Conservation (phyloP, 2,329 filamentous ascomycete species). For the Fusarium continuum region DNA sequence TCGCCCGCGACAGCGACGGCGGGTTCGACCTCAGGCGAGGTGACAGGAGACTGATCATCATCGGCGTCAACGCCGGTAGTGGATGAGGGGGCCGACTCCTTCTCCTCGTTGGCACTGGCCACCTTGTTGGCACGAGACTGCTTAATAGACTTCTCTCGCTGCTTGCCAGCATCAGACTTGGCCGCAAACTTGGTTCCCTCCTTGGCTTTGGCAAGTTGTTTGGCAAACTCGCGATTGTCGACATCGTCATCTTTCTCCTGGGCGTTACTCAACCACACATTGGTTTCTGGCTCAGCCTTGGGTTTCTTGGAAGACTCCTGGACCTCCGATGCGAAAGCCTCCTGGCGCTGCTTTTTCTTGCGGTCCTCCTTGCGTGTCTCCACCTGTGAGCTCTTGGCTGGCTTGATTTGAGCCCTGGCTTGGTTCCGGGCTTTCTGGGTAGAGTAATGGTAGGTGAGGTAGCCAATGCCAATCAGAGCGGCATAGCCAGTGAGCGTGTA, state of each 20-base stretch:
- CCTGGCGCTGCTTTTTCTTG: slow-evolving; percentile 59
- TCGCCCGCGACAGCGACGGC: slow-evolving; percentile 70
- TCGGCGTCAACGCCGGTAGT: slow-evolving; percentile 79
- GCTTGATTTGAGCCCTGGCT: slow-evolving; percentile 43
- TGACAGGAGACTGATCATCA: slow-evolving; percentile 77
- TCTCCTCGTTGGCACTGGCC: slow-evolving; percentile 53
- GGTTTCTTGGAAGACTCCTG: slow-evolving; percentile 50
- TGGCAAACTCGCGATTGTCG: slow-evolving; percentile 79
- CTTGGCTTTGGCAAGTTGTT: slow-evolving; percentile 75
- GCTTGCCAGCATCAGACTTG: slow-evolving; percentile 66
- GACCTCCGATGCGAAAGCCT: slow-evolving; percentile 51
- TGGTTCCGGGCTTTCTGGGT: slow-evolving; percentile 48
- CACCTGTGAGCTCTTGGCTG: slow-evolving; percentile 42
- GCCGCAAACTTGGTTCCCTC: slow-evolving; percentile 70
- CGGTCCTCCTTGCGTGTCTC: slow-evolving; percentile 53
- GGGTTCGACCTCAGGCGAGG: slow-evolving; percentile 69
- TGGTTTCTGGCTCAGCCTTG: slow-evolving; percentile 50
- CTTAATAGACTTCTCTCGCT: slow-evolving; percentile 75
- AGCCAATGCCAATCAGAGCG: slow-evolving; percentile 50
- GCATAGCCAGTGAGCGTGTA: slow-evolving; percentile 52
- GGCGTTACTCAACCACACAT: slow-evolving; percentile 43
- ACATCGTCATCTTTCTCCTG: slow-evolving; percentile 60
- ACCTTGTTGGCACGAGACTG: slow-evolving; percentile 69
- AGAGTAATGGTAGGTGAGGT: slow-evolving; percentile 49
- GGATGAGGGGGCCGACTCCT: slow-evolving; percentile 65